Evolutionary conservation across 2,329 filamentous ascomycete genomes (phyloP).

Genomic region (Fusarium sp.): DNA sequence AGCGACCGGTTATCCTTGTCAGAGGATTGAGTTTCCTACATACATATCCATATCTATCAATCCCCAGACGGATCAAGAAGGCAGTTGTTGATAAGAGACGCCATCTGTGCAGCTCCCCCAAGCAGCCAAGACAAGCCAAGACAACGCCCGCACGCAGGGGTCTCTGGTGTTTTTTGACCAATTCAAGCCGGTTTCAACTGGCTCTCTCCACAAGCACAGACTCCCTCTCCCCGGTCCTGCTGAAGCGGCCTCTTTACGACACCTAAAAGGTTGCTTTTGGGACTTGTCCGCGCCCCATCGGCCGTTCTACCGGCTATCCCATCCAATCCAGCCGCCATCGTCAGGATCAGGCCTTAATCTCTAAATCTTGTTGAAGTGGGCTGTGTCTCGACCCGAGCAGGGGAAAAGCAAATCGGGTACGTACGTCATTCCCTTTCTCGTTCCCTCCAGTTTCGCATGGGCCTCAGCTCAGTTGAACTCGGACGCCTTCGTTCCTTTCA

Average conservation of each 20-base stretch:
- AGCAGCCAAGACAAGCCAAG: slow-evolving; percentile 5
- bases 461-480: neutral
- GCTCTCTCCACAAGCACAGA: slow-evolving; percentile 20
- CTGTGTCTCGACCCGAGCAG: slow-evolving; percentile 30
- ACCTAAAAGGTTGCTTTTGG: slow-evolving; percentile 14
- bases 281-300: slow-evolving; percentile 10
- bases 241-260: slow-evolving; percentile 2
- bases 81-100: slow-evolving; percentile 1
- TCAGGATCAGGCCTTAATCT: slow-evolving; percentile 20
- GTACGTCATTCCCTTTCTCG: slow-evolving; percentile 19
- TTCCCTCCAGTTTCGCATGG: neutral
- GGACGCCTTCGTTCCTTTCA: slow-evolving; percentile 24
- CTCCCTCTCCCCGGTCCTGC: slow-evolving; percentile 13
- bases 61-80: neutral
- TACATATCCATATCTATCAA: neutral
- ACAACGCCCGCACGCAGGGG: neutral
- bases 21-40: slow-evolving; percentile 21
- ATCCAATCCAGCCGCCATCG: neutral
- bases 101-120: neutral
- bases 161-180: neutral
- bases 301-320: neutral
- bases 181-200: neutral
- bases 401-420: slow-evolving; percentile 18
- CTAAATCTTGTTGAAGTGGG: slow-evolving; percentile 29
- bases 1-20: slow-evolving; percentile 7